Base-by-base conservation (phyloP, 257 asterid species). In the Pogostemon cablin region DNA sequence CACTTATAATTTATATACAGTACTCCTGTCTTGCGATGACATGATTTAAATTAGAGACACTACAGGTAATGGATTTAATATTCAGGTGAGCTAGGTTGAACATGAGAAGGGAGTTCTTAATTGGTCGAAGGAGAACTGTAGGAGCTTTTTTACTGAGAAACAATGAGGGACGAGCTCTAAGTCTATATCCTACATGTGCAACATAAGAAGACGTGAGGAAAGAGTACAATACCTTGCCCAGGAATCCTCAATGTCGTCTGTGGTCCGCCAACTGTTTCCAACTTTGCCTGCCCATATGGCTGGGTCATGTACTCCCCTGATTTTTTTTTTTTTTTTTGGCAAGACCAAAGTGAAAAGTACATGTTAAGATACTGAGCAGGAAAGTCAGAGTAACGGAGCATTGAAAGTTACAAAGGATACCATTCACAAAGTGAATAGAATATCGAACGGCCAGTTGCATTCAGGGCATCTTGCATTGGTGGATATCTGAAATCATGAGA, bases 211-310 rank as follows among this genome's bases (percentile, higher is more conserved):
- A 66, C 40, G 53, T 46, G 68, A 67, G 65, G 61, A 60, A 58
- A 56, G 59, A 56, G 55, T 25, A 42, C 62, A 76, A 67, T 82
- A 93, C 98, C 99, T 95, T 75, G 85, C 96, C 99, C 99, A 95
- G n/a, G 97, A 75, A 82, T 95, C 99, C 68, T 86, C 86, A 60
- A 95, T 95, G 81, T 95, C 98, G 3, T 87, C 86, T 42, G 99
- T 91, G 17, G 98, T 95, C 48, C 99, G 85, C 99, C 98, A 95
- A 76, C 99, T 95, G 84, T 93, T 88, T 73, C 99, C 97, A 70
- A 91, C 82, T 50, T 78, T 77, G 59, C 87, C 88, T 37, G 96
- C 99, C 99, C 99, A 93, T 71, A 87, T 60, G 20, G 99, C 96
- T 52, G 97, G 99, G 63, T 91, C 96, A 65, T 89, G 83, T 52